A percentile compares a stretch with the other conserved stretches of the same genome.
Conservation (phyloP, 257 asterid species). For the Salvia hispanica region DNA sequence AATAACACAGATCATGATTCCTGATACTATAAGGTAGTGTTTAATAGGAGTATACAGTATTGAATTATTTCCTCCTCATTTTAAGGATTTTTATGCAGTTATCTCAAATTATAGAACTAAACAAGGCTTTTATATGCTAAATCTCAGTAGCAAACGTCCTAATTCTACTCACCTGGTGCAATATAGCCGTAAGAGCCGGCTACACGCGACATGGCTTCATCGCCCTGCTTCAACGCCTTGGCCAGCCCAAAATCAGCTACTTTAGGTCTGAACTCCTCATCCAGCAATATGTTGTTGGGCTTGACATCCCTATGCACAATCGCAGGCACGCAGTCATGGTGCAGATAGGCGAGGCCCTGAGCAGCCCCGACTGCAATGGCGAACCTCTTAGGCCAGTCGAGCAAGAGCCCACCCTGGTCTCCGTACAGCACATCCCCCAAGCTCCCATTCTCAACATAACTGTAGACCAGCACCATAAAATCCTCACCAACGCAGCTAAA, state of each 20-base stretch:
- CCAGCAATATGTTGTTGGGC: constrained; percentile 42
- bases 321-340: constrained; percentile 58
- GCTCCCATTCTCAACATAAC: constrained; percentile 74
- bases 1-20: neutral
- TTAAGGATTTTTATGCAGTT: too few relatives aligned
- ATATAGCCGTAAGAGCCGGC: constrained; percentile 90
- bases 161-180: constrained; percentile 63
- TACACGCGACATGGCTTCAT: constrained; percentile 60
- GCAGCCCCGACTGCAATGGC: constrained; percentile 73
- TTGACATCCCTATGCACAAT: constrained; percentile 47
- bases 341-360: constrained; percentile 86
- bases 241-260: constrained; percentile 91
- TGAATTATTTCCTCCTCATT: too few relatives aligned
- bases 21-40: too few relatives aligned
- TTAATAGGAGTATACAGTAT: too few relatives aligned
- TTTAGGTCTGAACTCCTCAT: constrained; percentile 39
- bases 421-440: constrained; percentile 72
- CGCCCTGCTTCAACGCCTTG: constrained; percentile 48
- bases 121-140: too few relatives aligned
- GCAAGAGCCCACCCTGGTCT: constrained; percentile 54
- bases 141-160: too few relatives aligned
- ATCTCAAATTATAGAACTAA: too few relatives aligned
- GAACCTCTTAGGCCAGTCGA: constrained; percentile 77
- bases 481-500: constrained; percentile 65
- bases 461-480: constrained; percentile 64